phyloP scores from a whole-genome alignment of 495 filamentous ascomycete genomes.

The Hypoxylon crocopeplum region DNA sequence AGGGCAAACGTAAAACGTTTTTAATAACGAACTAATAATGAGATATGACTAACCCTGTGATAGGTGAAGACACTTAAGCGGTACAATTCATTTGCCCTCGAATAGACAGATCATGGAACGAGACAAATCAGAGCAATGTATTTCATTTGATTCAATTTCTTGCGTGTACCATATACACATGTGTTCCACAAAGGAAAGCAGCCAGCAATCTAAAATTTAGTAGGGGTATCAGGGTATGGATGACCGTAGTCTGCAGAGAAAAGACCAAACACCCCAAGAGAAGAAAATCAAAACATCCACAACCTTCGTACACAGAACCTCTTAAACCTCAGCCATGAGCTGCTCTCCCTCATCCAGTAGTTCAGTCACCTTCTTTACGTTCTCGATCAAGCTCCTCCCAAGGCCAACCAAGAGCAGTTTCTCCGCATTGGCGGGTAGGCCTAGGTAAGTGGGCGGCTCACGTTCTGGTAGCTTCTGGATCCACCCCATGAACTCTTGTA shows the following conservation, averaged over 20 bases:
- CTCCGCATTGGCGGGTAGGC: slow-evolving; percentile 94
- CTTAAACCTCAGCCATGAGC: slow-evolving; percentile 72
- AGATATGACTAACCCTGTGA: no score
- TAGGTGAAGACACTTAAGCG: no score
- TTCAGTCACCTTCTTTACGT: slow-evolving; percentile 80
- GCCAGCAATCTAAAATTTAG: slow-evolving; percentile 18
- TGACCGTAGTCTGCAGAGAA: slow-evolving; percentile 22
- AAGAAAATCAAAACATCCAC: slow-evolving; percentile 13
- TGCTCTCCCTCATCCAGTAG: slow-evolving; percentile 94
- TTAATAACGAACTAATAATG: no score
- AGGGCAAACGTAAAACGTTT: no score
- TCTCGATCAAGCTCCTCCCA: slow-evolving; percentile 82
- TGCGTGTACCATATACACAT: not conserved
- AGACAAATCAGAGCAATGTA: not conserved
- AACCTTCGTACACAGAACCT: not conserved
- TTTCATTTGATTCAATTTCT: slow-evolving; percentile 6
- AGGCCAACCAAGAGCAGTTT: slow-evolving; percentile 92
- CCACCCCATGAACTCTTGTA: slow-evolving; percentile 90
- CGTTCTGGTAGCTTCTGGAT: slow-evolving; percentile 90
- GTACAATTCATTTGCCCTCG: no score
- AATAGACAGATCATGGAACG: not conserved
- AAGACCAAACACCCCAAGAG: slow-evolving; percentile 20
- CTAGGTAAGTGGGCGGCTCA: slow-evolving; percentile 96
- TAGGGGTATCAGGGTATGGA: slow-evolving; percentile 34
- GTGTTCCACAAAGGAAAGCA: slow-evolving; percentile 7